Conservation (phyloP, 1,284 basidiomycete species). For the Cutaneotrichosporon sp. region DNA sequence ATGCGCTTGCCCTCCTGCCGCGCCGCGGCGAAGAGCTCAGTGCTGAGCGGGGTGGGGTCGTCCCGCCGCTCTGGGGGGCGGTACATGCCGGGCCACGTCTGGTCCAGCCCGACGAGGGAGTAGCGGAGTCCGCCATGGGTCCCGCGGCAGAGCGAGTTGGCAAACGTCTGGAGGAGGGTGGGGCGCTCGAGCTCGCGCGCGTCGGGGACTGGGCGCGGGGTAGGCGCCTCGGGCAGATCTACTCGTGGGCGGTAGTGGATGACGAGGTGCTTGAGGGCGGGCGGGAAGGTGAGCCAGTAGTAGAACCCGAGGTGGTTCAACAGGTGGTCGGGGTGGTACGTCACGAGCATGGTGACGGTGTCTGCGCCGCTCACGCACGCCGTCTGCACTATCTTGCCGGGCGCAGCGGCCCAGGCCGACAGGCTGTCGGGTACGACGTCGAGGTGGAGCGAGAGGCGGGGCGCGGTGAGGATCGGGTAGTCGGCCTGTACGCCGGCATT, state of each 20-base stretch:
- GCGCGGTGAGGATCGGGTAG: neutral
- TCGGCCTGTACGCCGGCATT: neutral
- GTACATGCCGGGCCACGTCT: neutral
- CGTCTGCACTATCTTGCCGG: neutral
- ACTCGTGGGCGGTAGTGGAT: neutral
- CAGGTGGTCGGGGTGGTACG: neutral
- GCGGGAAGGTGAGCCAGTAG: neutral
- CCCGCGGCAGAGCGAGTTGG: conserved; percentile 1
- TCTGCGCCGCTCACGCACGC: neutral
- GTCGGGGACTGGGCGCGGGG: neutral
- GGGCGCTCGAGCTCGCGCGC: conserved; percentile 1
- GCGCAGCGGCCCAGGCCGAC: neutral
- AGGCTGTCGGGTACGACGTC: neutral
- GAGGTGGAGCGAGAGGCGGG: neutral
- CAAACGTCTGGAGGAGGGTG: neutral
- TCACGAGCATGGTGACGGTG: neutral
- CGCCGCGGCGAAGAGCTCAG: neutral
- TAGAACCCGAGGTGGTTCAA: conserved; percentile 5
- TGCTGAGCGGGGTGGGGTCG: neutral
- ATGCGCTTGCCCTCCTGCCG: neutral
- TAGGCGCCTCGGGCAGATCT: neutral
- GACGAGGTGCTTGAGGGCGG: neutral
- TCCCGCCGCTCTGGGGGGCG: neutral
- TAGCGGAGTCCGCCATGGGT: neutral
- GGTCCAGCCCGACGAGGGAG: conserved; percentile 1